Evolutionary conservation across 2,329 filamentous ascomycete species (phyloP).

Genomic region (Nemania abortiva): DNA sequence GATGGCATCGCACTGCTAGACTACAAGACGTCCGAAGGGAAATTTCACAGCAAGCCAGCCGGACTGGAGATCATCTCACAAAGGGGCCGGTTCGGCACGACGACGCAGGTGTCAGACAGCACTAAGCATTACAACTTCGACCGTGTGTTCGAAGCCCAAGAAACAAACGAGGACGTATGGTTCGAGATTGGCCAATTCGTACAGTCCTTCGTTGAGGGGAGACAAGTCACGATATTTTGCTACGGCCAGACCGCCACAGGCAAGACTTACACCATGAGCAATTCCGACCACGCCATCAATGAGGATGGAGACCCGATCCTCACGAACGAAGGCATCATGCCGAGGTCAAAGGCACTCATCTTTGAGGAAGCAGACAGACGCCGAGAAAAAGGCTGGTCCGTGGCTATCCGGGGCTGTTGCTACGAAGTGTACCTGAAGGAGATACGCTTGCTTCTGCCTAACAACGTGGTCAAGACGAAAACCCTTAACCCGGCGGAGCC

Average conservation of each 20-base stretch:
- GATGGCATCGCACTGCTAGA: background rate
- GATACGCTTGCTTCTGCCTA: slow-evolving; percentile 75
- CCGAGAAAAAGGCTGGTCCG: slow-evolving; percentile 89
- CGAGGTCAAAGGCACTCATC: slow-evolving; percentile 89
- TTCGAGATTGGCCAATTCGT: slow-evolving; percentile 96
- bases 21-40: slow-evolving; percentile 26
- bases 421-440: slow-evolving; percentile 98
- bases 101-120: slow-evolving; percentile 4
- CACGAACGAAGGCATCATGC: slow-evolving; percentile 86
- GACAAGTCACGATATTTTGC: slow-evolving; percentile 98
- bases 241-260: slow-evolving; percentile 97
- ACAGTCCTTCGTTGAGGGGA: slow-evolving; percentile 92
- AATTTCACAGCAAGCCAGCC: slow-evolving; percentile 33
- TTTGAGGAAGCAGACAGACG: slow-evolving; percentile 86
- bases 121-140: slow-evolving; percentile 80
- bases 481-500: slow-evolving; percentile 60
- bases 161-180: slow-evolving; percentile 87
- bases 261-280: slow-evolving; percentile 91
- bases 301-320: slow-evolving; percentile 43
- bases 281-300: slow-evolving; percentile 54
- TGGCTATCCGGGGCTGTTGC: slow-evolving; percentile 92
- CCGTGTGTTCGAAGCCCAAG: slow-evolving; percentile 83
- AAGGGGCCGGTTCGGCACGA: slow-evolving; percentile 59
- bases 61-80: slow-evolving; percentile 76
- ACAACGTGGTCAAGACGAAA: slow-evolving; percentile 53